Percentiles rank a stretch among this genome's conserved stretches.
Evolutionary conservation across 805 yeast species (phyloP).

Genomic region (Pichia kluyveri): DNA sequence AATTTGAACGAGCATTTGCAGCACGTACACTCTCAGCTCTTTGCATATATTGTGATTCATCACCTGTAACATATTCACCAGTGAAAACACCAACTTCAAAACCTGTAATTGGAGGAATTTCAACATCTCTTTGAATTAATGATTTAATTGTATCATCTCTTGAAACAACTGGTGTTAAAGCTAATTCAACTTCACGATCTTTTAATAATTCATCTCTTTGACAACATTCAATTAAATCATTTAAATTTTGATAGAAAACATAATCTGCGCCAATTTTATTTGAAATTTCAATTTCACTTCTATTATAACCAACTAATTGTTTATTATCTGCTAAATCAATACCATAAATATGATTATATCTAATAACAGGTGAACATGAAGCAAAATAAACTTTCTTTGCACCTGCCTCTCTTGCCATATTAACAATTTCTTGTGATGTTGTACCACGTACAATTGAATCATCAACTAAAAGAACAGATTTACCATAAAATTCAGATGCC

Average conservation of each 20-base stretch:
- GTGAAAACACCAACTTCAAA: constrained; percentile 97
- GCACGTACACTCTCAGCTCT: constrained; percentile 82
- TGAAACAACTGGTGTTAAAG: constrained; percentile 28
- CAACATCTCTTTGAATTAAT: constrained; percentile 13
- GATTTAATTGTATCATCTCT: constrained; percentile 23
- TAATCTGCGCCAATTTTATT: constrained; percentile 78
- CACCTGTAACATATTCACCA: constrained; percentile 91
- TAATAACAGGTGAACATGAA: constrained; percentile 96
- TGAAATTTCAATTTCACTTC: constrained; percentile 68
- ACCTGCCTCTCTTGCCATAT: constrained; percentile 98
- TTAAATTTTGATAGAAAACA: constrained; percentile 79
- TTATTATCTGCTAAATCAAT: constrained; percentile 93
- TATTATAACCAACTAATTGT: constrained; percentile 83
- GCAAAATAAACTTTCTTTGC: constrained; percentile 94
- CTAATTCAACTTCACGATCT: constrained; percentile 25
- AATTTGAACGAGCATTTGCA: constrained; percentile 41
- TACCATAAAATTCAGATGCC: constrained; percentile 82
- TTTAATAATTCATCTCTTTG: constrained; percentile 25
- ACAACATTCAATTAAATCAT: constrained; percentile 80
- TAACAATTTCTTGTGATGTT: constrained; percentile 90
- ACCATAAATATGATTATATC: constrained; percentile 93
- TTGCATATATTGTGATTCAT: constrained; percentile 70
- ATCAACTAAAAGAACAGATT: constrained; percentile 84
- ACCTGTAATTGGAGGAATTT: constrained; percentile 34
- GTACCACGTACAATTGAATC: constrained; percentile 98